Base-by-base conservation (phyloP, 176 grass and related monocot species). In the Oryza meridionalis region DNA sequence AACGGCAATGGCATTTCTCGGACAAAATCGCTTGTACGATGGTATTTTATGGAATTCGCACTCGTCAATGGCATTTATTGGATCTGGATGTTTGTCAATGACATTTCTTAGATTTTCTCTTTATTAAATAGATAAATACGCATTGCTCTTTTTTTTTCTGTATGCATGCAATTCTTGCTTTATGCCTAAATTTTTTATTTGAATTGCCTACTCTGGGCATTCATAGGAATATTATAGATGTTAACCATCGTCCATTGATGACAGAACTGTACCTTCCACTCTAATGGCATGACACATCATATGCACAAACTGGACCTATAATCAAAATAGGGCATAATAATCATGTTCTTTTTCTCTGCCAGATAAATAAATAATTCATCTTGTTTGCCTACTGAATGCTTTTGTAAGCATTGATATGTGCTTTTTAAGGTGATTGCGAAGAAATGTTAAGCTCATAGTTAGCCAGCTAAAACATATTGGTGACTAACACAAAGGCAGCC, bases 221-320 rank as follows among this genome's bases (percentile, higher is more conserved):
- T 76, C 6, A 14, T 76, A 71, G 38, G 81, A 67, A 77, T 77
- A 35, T 21, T 77, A 82, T 65, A 40, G 8, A 33, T 85, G 73
- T 26, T 46, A 65, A 70, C 13, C 8, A 11, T 21, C 16, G 11
- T 64, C 10, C 12, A 11, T 27, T 26, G 11, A 19, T 31, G 77
- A 58, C 33, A 65, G 40, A 71, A 76, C 37, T 29, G 31, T 10
- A 67, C 27, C 42, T 55, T 65, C 19, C 0, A 21, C n/a, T 4
- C 9, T 77, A 80, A 69, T 81, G 65, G 35, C 42, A 70, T 76
- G 17, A 69, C 29, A 42, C 22, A 29, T 45, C 24, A 43, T 13
- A 69, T 73, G 58, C 29, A 12, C 9, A 13, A 70, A 37, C 14
- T 25, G 72, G 9, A 77, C 40, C 35, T 24, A 17, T 58, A 26